phyloP scores from a whole-genome alignment of 805 yeast species.

The Metschnikowia bowlesiae region DNA sequence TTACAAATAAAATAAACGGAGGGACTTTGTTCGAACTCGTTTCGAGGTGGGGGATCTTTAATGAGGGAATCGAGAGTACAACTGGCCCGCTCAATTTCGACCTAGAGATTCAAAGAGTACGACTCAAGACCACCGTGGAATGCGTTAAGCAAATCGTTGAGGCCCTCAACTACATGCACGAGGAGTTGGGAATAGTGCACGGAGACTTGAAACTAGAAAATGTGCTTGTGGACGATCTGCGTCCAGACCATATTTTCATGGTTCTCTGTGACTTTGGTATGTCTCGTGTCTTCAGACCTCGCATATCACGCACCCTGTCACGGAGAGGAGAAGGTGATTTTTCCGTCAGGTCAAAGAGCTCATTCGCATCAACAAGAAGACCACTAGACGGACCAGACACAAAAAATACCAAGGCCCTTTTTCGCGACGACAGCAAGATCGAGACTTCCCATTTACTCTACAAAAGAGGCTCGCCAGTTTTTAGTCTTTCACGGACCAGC shows the following conservation, averaged over 20 bases:
- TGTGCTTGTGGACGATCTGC: constrained; percentile 51
- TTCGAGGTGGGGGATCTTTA: constrained; percentile 55
- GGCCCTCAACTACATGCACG: constrained; percentile 59
- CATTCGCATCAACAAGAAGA: constrained; percentile 27
- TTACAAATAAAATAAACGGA: constrained; percentile 62
- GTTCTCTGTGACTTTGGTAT: constrained; percentile 89
- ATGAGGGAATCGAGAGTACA: constrained; percentile 23
- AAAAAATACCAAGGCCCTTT: constrained; percentile 18
- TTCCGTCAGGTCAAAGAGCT: constrained; percentile 28
- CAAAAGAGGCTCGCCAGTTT: constrained; percentile 29
- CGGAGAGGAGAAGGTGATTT: constrained; percentile 12
- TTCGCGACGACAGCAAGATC: constrained; percentile 30
- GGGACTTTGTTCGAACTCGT: constrained; percentile 82
- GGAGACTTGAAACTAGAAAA: constrained; percentile 84
- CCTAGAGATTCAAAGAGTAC: constrained; percentile 21
- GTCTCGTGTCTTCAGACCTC: constrained; percentile 39
- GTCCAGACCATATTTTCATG: constrained; percentile 43
- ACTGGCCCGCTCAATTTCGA: constrained; percentile 27
- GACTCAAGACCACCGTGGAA: constrained; percentile 31
- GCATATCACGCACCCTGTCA: constrained; percentile 24
- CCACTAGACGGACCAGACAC: constrained; percentile 35
- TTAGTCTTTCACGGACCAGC: constrained; percentile 6
- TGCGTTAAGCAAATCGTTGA: constrained; percentile 51
- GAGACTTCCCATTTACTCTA: constrained; percentile 26
- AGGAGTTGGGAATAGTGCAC: constrained; percentile 57